Evolutionary conservation across 768 basidiomycete species (phyloP), one percentile per base, ranked within the genome.

Genomic region (Fomitopsis pulvina): DNA sequence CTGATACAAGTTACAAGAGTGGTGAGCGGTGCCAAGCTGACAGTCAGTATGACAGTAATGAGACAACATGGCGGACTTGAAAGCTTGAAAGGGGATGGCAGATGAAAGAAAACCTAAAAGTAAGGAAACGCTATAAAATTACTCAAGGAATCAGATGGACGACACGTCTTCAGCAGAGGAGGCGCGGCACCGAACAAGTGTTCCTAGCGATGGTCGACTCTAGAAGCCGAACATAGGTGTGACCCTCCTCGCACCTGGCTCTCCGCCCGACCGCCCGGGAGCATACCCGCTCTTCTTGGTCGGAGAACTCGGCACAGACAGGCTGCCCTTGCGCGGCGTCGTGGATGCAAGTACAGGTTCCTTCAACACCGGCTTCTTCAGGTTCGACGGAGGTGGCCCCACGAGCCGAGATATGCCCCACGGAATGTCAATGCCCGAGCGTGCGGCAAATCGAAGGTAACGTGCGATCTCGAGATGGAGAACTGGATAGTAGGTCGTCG

Each of bases 391-490:
- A 0, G 93, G 93, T 11, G 93, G 93, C 26, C 91, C 93, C 42
- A 95, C 74, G 22, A 92, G 72, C 41, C 90, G 77, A 28, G 83
- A 81, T 28, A 94, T 73, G 8, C 86, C 78, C 74, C 85, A 92
- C 5, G 93, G 92, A 29, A 94, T 64, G 57, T 89, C 84, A 57
- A 81, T 86, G 28, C 82, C 82, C 32, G 89, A 78, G 14, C 75
- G 71, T 22, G 67, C 68, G 2, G 85, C 81, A 53, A 81, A 75
- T 0, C 77, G 71, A 55, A 97, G 76, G 64, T 97, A 98, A 27
- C 93, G 81, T 12, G 92, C 79, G 45, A 99, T 72, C 66, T 99
- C 95, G 34, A 98, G 83, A 66, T 99, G 96, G 1, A 99, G 78
- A 2, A 83, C 86, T 0, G 93, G 92, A 66, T 99, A 99, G 67